A percentile compares a stretch with the other conserved stretches of the same genome.
phyloP scores from a whole-genome alignment of 768 basidiomycete species.

The Psilocybe tampanensis region DNA sequence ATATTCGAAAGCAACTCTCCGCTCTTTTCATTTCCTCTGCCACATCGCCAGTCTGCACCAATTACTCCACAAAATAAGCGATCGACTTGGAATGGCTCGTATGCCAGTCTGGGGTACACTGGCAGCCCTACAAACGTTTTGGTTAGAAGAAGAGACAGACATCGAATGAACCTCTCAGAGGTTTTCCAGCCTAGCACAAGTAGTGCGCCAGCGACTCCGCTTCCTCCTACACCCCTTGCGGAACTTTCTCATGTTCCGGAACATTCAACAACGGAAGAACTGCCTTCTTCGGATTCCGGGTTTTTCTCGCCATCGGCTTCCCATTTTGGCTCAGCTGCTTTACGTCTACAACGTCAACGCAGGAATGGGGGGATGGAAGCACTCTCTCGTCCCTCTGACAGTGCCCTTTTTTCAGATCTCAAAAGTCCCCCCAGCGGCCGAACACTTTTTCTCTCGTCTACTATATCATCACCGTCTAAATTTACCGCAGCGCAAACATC shows the following conservation, averaged over 20 bases:
- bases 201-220: conserved; percentile 32
- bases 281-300: conserved; percentile 14
- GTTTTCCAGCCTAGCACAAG: conserved; percentile 37
- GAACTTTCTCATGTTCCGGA: conserved; percentile 21
- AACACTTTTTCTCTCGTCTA: conserved; percentile 31
- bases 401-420: conserved; percentile 31
- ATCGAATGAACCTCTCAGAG: conserved; percentile 55
- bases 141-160: conserved; percentile 49
- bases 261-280: conserved; percentile 29
- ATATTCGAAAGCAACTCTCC: conserved; percentile 33
- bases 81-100: conserved; percentile 77
- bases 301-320: conserved; percentile 11
- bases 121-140: conserved; percentile 48
- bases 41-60: conserved; percentile 30
- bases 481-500: conserved; percentile 63
- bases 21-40: conserved; percentile 47
- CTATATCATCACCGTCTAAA: conserved; percentile 51
- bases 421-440: conserved; percentile 32
- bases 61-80: conserved; percentile 48
- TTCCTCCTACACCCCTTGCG: conserved; percentile 19
- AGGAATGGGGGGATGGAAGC: conserved; percentile 50
- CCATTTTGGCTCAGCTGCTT: conserved; percentile 63
- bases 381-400: conserved; percentile 40
- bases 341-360: conserved; percentile 60
- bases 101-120: conserved; percentile 49